Conservation (phyloP, 768 basidiomycete species). For the Lyophyllum semitale region DNA sequence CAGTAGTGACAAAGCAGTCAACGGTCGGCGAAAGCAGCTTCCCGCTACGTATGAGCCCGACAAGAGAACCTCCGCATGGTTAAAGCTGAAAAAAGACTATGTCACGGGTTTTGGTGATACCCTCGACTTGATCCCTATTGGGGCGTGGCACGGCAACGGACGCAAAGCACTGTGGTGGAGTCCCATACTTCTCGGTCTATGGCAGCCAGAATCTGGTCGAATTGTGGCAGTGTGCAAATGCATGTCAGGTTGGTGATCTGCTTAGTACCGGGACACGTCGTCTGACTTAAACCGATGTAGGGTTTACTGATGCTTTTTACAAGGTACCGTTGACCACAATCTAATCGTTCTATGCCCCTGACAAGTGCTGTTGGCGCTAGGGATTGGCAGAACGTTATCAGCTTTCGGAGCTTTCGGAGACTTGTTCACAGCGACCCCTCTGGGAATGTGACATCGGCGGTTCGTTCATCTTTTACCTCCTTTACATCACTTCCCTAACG, state of each 20-base stretch:
- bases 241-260: conserved; percentile 66
- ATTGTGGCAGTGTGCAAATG: conserved; percentile 87
- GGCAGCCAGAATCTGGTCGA: conserved; percentile 62
- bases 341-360: conserved; percentile 15
- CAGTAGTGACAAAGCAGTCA: conserved; percentile 28
- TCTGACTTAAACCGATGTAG: conserved; percentile 33
- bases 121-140: conserved; percentile 70
- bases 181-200: conserved; percentile 79
- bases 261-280: not conserved
- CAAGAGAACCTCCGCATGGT: conserved; percentile 83
- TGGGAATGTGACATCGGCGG: conserved; percentile 73
- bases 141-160: conserved; percentile 90
- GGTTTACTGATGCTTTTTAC: conserved; percentile 85
- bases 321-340: conserved; percentile 42
- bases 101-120: conserved; percentile 78
- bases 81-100: conserved; percentile 94
- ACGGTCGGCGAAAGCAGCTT: conserved; percentile 60
- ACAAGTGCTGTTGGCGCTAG: conserved; percentile 38
- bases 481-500: not conserved
- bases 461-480: conserved; percentile 25
- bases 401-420: conserved; percentile 46
- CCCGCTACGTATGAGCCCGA: conserved; percentile 91
- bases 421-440: conserved; percentile 50
- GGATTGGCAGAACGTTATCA: conserved; percentile 63
- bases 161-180: conserved; percentile 93